These are phyloP conservation scores for Iberis pinnata DNA, from an alignment of 345 rosid genomes.

Conservation along the genomic window DNA sequence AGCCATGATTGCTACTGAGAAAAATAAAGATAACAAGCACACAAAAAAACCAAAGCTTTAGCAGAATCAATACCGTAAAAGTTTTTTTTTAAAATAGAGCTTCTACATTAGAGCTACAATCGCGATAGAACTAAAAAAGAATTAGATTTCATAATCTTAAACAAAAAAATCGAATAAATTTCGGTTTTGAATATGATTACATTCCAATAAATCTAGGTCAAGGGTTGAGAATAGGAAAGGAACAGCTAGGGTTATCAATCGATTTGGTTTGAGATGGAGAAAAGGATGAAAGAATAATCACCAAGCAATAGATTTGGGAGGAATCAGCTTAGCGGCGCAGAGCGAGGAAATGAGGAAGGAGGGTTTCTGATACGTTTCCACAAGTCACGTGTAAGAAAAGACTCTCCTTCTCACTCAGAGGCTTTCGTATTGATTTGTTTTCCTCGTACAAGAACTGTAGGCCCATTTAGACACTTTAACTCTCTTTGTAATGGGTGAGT, in stretches of 20 bases:
- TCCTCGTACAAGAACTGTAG: too few species aligned
- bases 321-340: conserved; percentile 21
- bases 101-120: background rate
- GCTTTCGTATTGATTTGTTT: too few species aligned
- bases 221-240: background rate
- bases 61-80: background rate
- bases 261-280: too few species aligned
- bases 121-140: too few species aligned
- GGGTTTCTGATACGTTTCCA: too few species aligned
- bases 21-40: background rate
- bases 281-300: conserved; percentile 1
- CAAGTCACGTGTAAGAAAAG: too few species aligned
- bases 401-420: too few species aligned
- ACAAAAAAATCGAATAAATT: background rate
- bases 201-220: conserved; percentile 4
- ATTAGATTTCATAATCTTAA: background rate
- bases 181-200: background rate
- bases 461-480: too few species aligned
- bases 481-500: too few species aligned
- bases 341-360: background rate
- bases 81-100: conserved; percentile 1
- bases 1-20: conserved; percentile 28
- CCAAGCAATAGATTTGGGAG: background rate
- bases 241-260: background rate
- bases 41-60: background rate